Percentiles rank a stretch among this genome's conserved stretches.
Evolutionary conservation across 2,329 filamentous ascomycete species (phyloP).

Genomic region (Tolypocladium amazonense): DNA sequence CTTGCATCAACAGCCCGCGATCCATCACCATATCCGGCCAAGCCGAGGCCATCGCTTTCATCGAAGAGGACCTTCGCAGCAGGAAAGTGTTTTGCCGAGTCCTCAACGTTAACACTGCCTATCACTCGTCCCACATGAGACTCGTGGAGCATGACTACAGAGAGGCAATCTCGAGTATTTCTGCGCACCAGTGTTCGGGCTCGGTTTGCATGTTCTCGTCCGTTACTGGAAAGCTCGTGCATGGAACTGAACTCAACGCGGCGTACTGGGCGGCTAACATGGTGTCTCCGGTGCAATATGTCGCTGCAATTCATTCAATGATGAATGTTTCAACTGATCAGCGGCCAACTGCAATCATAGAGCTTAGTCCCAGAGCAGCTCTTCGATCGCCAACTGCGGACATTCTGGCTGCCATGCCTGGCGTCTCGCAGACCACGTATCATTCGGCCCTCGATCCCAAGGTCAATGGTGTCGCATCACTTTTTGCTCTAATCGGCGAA

Average conservation of each 20-base stretch:
- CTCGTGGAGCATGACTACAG: constrained; percentile 25
- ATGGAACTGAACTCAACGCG: constrained; percentile 15
- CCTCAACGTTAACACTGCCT: constrained; percentile 27
- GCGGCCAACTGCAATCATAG: constrained; percentile 25
- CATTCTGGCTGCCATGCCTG: constrained; percentile 13
- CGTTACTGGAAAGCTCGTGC: constrained; percentile 19
- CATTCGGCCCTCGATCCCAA: constrained; percentile 16
- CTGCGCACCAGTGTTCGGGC: constrained; percentile 5
- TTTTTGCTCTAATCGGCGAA: constrained; percentile 21
- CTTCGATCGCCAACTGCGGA: constrained; percentile 26
- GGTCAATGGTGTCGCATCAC: constrained; percentile 8
- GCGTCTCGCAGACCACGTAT: constrained; percentile 9
- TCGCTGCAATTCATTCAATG: constrained; percentile 25
- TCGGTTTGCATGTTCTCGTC: constrained; percentile 29
- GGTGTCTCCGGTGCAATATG: constrained; percentile 32
- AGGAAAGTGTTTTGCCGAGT: constrained; percentile 22
- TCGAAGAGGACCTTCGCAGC: constrained; percentile 19
- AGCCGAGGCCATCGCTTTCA: constrained; percentile 15
- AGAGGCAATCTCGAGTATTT: constrained; percentile 13
- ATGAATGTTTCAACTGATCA: constrained; percentile 14
- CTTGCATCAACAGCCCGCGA: constrained; percentile 32
- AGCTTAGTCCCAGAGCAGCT: constrained; percentile 27
- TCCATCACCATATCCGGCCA: constrained; percentile 34
- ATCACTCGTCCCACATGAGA: constrained; percentile 35
- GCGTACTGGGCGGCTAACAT: constrained; percentile 38